Evolutionary conservation across 2,329 filamentous ascomycete genomes (phyloP), one percentile per base, ranked within the genome.

Genomic region (Lasiodiplodia sp.): DNA sequence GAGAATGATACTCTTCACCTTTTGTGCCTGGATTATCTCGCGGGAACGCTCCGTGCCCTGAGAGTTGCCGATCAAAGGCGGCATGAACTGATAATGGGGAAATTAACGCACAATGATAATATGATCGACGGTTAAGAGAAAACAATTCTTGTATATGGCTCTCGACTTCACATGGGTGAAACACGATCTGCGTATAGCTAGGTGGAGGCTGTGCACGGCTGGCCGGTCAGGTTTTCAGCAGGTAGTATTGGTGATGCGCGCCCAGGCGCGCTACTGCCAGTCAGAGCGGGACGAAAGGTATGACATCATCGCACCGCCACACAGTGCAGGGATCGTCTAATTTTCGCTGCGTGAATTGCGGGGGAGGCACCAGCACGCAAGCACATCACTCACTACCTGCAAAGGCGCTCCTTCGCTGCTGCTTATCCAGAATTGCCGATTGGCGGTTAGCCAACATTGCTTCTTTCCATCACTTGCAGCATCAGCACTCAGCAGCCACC

Each of bases 301-400:
- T 64, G 60, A 64, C 60, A 64, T 64, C 60, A 64, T 52, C 25
- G 60, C 57, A 62, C 57, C 38, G 57, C 57, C 57, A 62, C 57
- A 62, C 31, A 6, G 31, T 34, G 44, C 60, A 64, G 60, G 47
- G 60, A 64, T 64, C 60, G 44, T 34, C 60, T 12, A 11, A 51
- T n/a, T 25, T 21, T 49, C 31, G 44, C 60, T n/a, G 55, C 25
- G 38, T 25, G 38, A 34, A 23, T 31, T 64, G 60, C 47, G 60
- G 60, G 60, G 60, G 47, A 64, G n/a, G 28, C 16, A 4, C 23
- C 40, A 34, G 8, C 57, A 31, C 37, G n/a, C 28, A 25, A 47
- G 37, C 23, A 38, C 44, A 51, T 31, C 38, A 12, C 23, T 49
- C 14, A 47, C 21, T n/a, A 18, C 40, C 37, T 23, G 38, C 23